phyloP scores from a whole-genome alignment of 78 protist genomes.

The Speleostelium caveatum region DNA sequence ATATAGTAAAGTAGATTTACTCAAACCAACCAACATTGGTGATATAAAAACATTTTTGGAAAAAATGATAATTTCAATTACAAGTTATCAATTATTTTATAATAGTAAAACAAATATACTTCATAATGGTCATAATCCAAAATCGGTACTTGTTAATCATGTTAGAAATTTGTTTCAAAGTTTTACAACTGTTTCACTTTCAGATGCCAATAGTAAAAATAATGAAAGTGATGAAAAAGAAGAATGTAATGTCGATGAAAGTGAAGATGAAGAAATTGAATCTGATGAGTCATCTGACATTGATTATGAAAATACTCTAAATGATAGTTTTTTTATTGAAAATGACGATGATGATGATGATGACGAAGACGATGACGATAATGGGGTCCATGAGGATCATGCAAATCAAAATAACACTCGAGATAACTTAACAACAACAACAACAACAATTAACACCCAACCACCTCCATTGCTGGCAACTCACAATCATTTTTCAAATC shows the following conservation, averaged over 20 bases:
- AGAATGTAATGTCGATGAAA: background rate
- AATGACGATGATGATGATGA: background rate
- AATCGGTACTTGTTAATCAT: background rate
- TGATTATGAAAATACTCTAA: background rate
- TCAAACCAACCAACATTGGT: background rate
- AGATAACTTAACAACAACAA: background rate
- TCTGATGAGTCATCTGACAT: background rate
- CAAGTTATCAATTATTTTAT: background rate
- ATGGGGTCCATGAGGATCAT: background rate
- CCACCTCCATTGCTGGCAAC: background rate
- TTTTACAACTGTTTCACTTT: background rate
- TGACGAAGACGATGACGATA: background rate
- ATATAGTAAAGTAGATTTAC: slow-evolving; percentile 4
- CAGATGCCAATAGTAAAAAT: background rate
- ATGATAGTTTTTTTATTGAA: background rate
- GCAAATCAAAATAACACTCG: background rate
- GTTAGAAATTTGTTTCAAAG: background rate
- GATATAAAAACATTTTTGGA: background rate
- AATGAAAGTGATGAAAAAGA: background rate
- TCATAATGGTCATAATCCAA: too few species aligned
- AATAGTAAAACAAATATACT: background rate
- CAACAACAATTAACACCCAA: background rate
- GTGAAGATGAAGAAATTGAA: background rate
- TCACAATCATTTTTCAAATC: background rate
- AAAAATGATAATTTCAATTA: slow-evolving; percentile 23